Base-by-base conservation (phyloP, 306 rosid species). In the Citrullus mucosospermus region DNA sequence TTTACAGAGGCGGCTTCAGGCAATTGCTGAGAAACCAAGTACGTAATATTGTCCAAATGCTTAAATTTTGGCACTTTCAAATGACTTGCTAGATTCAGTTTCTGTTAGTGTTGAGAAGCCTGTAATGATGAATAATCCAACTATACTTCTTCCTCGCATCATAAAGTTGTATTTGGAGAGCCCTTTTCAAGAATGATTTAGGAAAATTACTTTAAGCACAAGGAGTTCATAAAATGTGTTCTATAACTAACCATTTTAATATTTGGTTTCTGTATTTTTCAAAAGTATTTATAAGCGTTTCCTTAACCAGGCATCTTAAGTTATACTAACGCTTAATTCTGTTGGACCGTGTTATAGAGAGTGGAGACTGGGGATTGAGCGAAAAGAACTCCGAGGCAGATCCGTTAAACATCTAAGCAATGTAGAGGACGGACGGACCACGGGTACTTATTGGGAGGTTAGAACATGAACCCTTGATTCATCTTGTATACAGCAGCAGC, bases 21-120 rank as follows among this genome's bases (percentile, higher is more conserved):
- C 82, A 78, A 92, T 95, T 80, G 78, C 89, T 25, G 97, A 95
- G 3, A 95, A 91, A 88, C 92, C 97, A 88, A 92, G 99, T 95
- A 88, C 78, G 89, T 72, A 46, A n/a, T 78, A 28, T 58, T 22
- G 54, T 38, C 9, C 60, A 77, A 69, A 73, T 84, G 38, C 77
- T 30, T 51, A 51, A 17, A 30, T 50, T 14, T 32, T 32, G 41
- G 5, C 61, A 72, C 39, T 70, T 13, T 11, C 55, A 18, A n/a
- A 44, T 16, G 13, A 46, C n/a, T 14, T 25, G 5, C 32, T 18
- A 5, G 62, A 67, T 9, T 34, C 32, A 68, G 12, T 39, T 41
- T 6, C 46, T 59, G 25, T 68, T 17, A 12, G 55, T 25, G 58
- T 6, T 46, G 4, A 22, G 53, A 54, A 30, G 36, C 28, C 14